phyloP scores from a whole-genome alignment of 108 stramenopile genomes.

The Epithemia pelagica region DNA sequence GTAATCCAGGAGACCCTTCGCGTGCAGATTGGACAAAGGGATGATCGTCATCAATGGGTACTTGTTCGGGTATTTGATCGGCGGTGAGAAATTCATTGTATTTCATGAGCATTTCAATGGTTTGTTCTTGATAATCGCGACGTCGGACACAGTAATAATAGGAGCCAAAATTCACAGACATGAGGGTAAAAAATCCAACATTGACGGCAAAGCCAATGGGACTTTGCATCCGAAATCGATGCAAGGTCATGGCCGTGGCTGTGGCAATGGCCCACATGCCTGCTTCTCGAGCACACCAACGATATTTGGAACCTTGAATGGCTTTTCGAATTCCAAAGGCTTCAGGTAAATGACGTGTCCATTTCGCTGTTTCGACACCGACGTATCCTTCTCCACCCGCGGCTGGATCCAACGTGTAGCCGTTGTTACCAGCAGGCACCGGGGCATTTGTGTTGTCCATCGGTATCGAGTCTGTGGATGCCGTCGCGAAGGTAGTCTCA shows the following conservation, averaged over 20 bases:
- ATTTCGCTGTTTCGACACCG: conserved; percentile 2
- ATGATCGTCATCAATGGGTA: conserved; percentile 56
- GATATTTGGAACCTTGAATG: conserved; percentile 59
- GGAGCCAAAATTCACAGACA: conserved; percentile 50
- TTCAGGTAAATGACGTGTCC: conserved; percentile 70
- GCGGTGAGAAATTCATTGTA: conserved; percentile 75
- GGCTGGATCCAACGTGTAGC: background rate
- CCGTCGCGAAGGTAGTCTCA: background rate
- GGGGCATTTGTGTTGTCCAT: background rate
- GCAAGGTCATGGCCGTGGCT: conserved; percentile 77
- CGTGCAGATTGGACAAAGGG: conserved; percentile 37
- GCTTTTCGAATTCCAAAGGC: conserved; percentile 66
- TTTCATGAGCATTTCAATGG: conserved; percentile 79
- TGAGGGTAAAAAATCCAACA: conserved; percentile 47
- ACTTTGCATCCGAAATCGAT: conserved; percentile 72
- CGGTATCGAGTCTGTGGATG: background rate
- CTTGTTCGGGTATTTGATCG: conserved; percentile 52
- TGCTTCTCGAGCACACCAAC: conserved; percentile 77
- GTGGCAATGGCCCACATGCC: conserved; percentile 80
- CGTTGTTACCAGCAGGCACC: background rate
- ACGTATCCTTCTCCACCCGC: background rate
- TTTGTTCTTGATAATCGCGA: conserved; percentile 62
- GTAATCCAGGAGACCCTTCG: background rate
- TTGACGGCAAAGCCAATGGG: conserved; percentile 33
- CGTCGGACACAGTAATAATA: conserved; percentile 77